Percentiles rank a stretch among this genome's conserved stretches.
Evolutionary conservation across 176 grass and related monocot species (phyloP).

Genomic region (Bromus sterilis): DNA sequence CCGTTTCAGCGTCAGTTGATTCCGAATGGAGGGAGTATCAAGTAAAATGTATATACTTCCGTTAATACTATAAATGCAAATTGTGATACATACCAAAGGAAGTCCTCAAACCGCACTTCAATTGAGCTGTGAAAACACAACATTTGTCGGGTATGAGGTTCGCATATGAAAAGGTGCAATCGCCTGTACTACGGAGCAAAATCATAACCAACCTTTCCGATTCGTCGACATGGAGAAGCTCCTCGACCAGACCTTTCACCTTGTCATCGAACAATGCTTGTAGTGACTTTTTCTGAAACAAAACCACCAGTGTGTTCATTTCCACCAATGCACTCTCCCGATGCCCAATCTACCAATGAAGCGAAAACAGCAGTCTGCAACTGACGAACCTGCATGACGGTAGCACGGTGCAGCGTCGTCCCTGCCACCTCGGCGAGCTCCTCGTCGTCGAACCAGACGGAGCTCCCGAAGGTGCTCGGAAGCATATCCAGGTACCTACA

Average conservation of each 20-base stretch:
- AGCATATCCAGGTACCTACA: conserved; percentile 79
- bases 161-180: background rate
- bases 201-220: conserved; percentile 44
- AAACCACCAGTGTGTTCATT: background rate
- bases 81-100: conserved; percentile 75
- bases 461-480: conserved; percentile 69
- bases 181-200: background rate
- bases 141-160: background rate
- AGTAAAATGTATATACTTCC: background rate
- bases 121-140: conserved; percentile 45
- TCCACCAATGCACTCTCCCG: background rate
- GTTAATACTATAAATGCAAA: background rate
- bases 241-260: conserved; percentile 65
- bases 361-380: background rate
- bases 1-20: too few species aligned
- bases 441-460: conserved; percentile 65
- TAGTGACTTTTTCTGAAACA: conserved; percentile 61
- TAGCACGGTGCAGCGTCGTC: conserved; percentile 70
- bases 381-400: conserved; percentile 43
- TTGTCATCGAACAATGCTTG: conserved; percentile 47
- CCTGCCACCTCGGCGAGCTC: conserved; percentile 80
- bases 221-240: conserved; percentile 48
- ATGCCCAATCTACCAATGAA: background rate
- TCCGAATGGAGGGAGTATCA: too few species aligned
- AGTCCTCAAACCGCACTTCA: conserved; percentile 76